Base-by-base conservation (phyloP, 164 flowering plant genomes). In the Aristolochia californica region DNA sequence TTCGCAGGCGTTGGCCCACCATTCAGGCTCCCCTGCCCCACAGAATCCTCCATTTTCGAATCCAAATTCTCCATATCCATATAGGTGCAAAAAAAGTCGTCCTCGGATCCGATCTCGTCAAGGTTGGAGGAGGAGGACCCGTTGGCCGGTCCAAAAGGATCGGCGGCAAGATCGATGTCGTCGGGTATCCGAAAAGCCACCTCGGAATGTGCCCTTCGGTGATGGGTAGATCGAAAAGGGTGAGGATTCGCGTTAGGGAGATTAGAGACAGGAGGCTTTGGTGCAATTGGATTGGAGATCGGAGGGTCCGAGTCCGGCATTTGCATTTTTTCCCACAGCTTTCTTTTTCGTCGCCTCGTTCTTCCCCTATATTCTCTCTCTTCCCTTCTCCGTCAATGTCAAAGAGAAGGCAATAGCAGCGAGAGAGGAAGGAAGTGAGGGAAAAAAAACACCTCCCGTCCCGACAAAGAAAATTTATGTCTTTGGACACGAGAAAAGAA, bases 161-260 rank as follows among this genome's bases (percentile, higher is more conserved):
- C 94, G 0, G 81, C 61, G 21, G 45, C 71, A 59, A 79, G 83
- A 78, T 87, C 95, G 52, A 85, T 57, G 67, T 93, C 95, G 28
- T 83, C 85, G 5, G 89, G 80, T 38, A 85, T 61, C 65, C 91
- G 80, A 79, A 82, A 83, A 64, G 78, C 77, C 17, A 84, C 75
- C 79, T 93, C 98, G 5, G 98, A 89, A 20, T 85, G 98, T 4
- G 98, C 84, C 17, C 97, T 72, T 17, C 98, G 79, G 75, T 87
- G 98, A 68, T 79, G 75, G 22, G 84, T 54, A 2, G 78, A 74
- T 14, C 87, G 64, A 60, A 69, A 56, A 2, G 81, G 59, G n/a
- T 55, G 1, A 48, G 57, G 23, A 28, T 5, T 15, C 10, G n/a
- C 66, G 48, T 53, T 44, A 13, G 28, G 50, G 34, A 27, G 48